Evolutionary conservation across 1,139 yeast species (phyloP).

Genomic region (Saccharomyces hybrid): DNA sequence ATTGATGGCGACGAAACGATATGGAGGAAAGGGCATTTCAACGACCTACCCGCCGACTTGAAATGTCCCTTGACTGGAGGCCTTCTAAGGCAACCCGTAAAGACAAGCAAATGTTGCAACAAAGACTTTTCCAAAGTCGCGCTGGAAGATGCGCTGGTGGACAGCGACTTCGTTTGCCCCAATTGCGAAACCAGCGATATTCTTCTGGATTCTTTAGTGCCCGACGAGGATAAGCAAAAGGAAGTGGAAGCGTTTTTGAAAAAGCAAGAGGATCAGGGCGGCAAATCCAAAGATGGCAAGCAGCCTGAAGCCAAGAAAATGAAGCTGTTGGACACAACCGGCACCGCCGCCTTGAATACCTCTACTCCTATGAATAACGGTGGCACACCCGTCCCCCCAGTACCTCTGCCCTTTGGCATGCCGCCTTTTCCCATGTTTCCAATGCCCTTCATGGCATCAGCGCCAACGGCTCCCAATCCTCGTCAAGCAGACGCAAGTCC

Average conservation of each 20-base stretch:
- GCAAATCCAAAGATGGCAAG: background rate
- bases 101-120: conserved; percentile 70
- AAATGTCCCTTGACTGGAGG: conserved; percentile 54
- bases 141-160: conserved; percentile 70
- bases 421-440: conserved; percentile 26
- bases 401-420: conserved; percentile 20
- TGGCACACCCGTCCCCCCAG: conserved; percentile 14
- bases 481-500: background rate
- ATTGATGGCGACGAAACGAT: conserved; percentile 40
- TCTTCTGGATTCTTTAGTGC: conserved; percentile 60
- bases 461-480: background rate
- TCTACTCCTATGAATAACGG: conserved; percentile 9
- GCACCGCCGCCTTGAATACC: background rate
- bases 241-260: conserved; percentile 48
- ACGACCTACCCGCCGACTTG: conserved; percentile 38
- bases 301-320: conserved; percentile 3
- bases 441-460: conserved; percentile 20
- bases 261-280: conserved; percentile 31
- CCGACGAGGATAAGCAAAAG: conserved; percentile 51
- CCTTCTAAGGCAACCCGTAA: conserved; percentile 65
- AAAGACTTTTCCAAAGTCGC: conserved; percentile 48
- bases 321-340: background rate
- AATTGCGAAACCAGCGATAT: conserved; percentile 70
- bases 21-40: conserved; percentile 27
- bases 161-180: conserved; percentile 86